Conservation (phyloP, 1,139 yeast genomes). For the Taphrina betulina region DNA sequence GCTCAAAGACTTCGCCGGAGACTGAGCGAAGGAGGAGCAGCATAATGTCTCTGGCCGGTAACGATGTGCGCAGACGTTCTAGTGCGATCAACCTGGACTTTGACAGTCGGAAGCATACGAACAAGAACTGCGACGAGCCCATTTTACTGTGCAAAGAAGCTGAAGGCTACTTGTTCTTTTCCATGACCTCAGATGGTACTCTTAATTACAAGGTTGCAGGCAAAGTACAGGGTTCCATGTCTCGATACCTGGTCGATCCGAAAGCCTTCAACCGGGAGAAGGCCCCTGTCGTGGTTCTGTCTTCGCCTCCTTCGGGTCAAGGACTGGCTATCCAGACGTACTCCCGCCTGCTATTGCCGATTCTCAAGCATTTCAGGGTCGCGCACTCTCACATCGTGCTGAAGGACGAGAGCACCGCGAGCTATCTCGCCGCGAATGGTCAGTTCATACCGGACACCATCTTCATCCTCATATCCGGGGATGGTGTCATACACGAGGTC, state of each 20-base stretch:
- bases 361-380: conserved; percentile 21
- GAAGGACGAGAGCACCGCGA: conserved; percentile 15
- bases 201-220: conserved; percentile 27
- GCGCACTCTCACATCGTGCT: conserved; percentile 28
- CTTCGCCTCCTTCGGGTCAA: conserved; percentile 24
- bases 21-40: conserved; percentile 25
- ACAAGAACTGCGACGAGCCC: conserved; percentile 24
- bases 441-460: conserved; percentile 26
- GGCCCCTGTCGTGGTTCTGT: conserved; percentile 28
- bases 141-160: conserved; percentile 21
- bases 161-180: conserved; percentile 25
- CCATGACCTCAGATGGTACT: conserved; percentile 26
- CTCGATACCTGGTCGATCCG: conserved; percentile 22
- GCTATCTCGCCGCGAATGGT: conserved; percentile 22
- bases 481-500: conserved; percentile 28
- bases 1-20: too few relatives aligned
- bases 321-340: conserved; percentile 23
- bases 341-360: conserved; percentile 20
- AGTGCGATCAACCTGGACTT: conserved; percentile 9
- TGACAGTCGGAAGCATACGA: not conserved
- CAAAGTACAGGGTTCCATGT: conserved; percentile 24
- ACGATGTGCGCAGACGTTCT: conserved; percentile 20
- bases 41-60: not conserved
- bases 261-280: conserved; percentile 6
- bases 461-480: conserved; percentile 24